Conservation (phyloP, 176 grass and related monocot genomes). For the Zoysia pacifica region DNA sequence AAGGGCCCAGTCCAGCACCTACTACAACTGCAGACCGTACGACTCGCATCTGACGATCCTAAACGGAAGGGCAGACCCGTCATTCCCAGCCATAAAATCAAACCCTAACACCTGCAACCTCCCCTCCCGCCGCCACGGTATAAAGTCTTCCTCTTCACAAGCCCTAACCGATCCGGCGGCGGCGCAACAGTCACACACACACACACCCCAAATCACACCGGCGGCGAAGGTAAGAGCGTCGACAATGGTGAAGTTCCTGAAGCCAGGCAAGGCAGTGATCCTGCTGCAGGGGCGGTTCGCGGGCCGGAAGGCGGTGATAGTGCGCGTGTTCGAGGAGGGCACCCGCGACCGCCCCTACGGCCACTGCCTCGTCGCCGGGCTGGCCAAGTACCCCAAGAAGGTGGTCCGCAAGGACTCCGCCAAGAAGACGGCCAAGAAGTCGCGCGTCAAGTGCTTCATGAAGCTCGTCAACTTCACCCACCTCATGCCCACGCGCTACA, state of each 20-base stretch:
- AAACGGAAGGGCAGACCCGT: neutral
- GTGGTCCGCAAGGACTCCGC: too few relatives aligned
- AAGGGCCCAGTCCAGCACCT: neutral
- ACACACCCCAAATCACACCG: too few relatives aligned
- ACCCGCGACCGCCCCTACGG: conserved; percentile 63
- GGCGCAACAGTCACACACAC: neutral
- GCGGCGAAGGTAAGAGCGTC: neutral
- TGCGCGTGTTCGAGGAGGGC: conserved; percentile 64
- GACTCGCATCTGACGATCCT: neutral
- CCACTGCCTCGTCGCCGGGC: conserved; percentile 59
- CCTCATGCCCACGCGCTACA: conserved; percentile 69
- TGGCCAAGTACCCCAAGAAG: conserved; percentile 5
- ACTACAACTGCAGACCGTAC: neutral
- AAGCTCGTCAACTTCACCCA: conserved; percentile 61
- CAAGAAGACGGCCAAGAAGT: too few relatives aligned
- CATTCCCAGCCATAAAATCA: neutral
- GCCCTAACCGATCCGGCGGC: conserved; percentile 1
- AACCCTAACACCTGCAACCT: neutral
- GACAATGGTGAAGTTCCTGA: conserved; percentile 65
- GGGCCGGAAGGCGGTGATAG: conserved; percentile 61
- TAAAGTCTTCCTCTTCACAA: neutral
- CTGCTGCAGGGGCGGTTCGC: conserved; percentile 50
- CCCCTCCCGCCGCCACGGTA: too few relatives aligned
- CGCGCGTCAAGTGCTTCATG: too few relatives aligned
- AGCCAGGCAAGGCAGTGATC: conserved; percentile 64